Evolutionary conservation across 306 rosid species (phyloP), one percentile per base, ranked within the genome.

Genomic region (Vigna trinervia): DNA sequence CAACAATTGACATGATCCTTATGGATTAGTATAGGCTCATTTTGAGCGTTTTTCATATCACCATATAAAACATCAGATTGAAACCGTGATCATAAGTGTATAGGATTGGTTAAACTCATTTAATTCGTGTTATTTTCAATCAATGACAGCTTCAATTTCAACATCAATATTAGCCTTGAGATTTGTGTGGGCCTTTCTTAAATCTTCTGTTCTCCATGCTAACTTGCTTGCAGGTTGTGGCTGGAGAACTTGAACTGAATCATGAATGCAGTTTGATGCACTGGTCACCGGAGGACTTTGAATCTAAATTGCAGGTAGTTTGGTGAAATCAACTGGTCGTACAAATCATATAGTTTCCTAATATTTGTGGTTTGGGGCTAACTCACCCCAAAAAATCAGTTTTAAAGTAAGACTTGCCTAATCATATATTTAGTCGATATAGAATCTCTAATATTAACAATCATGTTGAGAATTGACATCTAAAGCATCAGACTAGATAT

Each of bases 241-340:
- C 98, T 70, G 98, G 98, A 85, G 98, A 94, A 86, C 95, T 94
- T 52, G 97, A 91, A 88, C 77, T 90, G 76, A 94, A 91, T 82
- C 96, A 90, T 47, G 96, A 89, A 75, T 94, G 96, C 81, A 90
- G 87, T 86, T 77, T 93, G 77, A 88, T 94, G 89, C 89, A 94
- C 78, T 94, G 98, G 97, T 94, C 98, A 20, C 94, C 97, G 0
- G 96, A 90, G 84, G 97, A 91, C 81, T 94, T 94, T 34, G 98
- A 94, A 83, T 87, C 98, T 56, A 91, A 94, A 82, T 82, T 94
- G 82, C 98, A 94, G 96, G 97, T 91, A 73, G 68, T 50, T 57
- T 54, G 71, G 51, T 66, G 48, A 69, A 78, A n/a, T 58, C 17
- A 67, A n/a, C 39, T 34, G 45, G 28, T 66, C 38, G 13, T 73